These are phyloP conservation scores for Lentinula aciculospora DNA, from an alignment of 768 basidiomycete species.

Conservation along the genomic window DNA sequence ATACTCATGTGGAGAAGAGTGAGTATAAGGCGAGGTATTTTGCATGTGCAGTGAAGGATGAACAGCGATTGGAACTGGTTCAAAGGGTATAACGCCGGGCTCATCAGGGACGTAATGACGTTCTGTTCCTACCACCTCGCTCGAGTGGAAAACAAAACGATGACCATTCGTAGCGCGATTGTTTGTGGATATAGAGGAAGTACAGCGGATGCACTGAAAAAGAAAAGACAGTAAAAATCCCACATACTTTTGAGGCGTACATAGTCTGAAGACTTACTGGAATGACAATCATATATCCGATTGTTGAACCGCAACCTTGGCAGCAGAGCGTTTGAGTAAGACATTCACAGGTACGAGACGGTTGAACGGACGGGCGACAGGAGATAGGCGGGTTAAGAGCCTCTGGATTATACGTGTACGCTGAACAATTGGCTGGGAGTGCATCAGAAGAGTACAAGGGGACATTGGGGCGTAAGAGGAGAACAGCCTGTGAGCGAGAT, in stretches of 20 bases:
- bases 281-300: conserved; percentile 80
- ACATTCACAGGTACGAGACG: conserved; percentile 73
- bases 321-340: conserved; percentile 79
- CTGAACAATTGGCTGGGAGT: conserved; percentile 70
- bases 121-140: conserved; percentile 56
- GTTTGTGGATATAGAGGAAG: conserved; percentile 57
- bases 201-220: conserved; percentile 61
- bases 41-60: conserved; percentile 14
- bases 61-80: conserved; percentile 17
- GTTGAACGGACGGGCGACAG: conserved; percentile 26
- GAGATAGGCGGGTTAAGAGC: conserved; percentile 29
- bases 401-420: conserved; percentile 46
- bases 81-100: conserved; percentile 50
- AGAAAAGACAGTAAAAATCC: conserved; percentile 5
- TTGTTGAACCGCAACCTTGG: conserved; percentile 65
- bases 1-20: conserved; percentile 12
- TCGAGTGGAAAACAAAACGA: conserved; percentile 82
- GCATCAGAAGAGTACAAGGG: conserved; percentile 83
- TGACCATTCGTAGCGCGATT: conserved; percentile 80
- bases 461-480: conserved; percentile 76
- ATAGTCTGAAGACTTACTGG: conserved; percentile 34
- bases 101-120: conserved; percentile 61
- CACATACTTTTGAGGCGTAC: not conserved
- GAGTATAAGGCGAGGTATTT: not conserved
- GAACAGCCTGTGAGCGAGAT: conserved; percentile 53